Evolutionary conservation across 768 basidiomycete genomes (phyloP).

Genomic region (Mycena leptocephala): DNA sequence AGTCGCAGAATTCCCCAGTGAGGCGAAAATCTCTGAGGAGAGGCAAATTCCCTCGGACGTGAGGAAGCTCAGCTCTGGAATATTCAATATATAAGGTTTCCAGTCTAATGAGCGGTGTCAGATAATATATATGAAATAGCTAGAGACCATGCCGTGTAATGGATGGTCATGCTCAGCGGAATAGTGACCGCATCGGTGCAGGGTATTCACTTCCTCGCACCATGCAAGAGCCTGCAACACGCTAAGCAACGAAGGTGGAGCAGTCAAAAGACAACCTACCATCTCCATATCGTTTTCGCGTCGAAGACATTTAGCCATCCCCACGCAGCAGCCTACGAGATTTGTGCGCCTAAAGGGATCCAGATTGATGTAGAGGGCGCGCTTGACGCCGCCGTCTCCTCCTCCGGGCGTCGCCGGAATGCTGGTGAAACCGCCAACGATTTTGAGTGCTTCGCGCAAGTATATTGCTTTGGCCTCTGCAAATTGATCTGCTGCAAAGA

Average conservation of each 20-base stretch:
- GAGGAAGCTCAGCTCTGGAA: conserved; percentile 4
- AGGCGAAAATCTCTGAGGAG: conserved; percentile 12
- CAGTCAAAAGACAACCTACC: not conserved
- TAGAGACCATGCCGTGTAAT: not conserved
- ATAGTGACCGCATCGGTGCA: conserved; percentile 9
- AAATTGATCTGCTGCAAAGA: not conserved
- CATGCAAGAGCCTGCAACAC: conserved; percentile 16
- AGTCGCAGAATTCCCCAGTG: conserved; percentile 8
- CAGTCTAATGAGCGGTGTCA: not conserved
- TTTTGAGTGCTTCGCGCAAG: not conserved
- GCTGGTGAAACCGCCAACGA: not conserved
- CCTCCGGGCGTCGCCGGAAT: not conserved
- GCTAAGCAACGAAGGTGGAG: not conserved
- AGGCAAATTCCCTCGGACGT: not conserved
- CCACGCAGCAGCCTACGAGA: conserved; percentile 25
- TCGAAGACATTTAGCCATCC: conserved; percentile 8
- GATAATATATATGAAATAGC: not conserved
- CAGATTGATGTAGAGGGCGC: not conserved
- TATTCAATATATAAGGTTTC: not conserved
- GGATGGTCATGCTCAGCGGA: not conserved
- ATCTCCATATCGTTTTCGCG: conserved; percentile 7
- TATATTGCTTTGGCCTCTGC: not conserved
- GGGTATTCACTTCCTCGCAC: conserved; percentile 10
- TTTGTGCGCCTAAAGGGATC: not conserved
- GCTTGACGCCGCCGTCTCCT: not conserved